Conservation (phyloP, 2,329 filamentous ascomycete genomes). For the Colletotrichum orchidophilum region DNA sequence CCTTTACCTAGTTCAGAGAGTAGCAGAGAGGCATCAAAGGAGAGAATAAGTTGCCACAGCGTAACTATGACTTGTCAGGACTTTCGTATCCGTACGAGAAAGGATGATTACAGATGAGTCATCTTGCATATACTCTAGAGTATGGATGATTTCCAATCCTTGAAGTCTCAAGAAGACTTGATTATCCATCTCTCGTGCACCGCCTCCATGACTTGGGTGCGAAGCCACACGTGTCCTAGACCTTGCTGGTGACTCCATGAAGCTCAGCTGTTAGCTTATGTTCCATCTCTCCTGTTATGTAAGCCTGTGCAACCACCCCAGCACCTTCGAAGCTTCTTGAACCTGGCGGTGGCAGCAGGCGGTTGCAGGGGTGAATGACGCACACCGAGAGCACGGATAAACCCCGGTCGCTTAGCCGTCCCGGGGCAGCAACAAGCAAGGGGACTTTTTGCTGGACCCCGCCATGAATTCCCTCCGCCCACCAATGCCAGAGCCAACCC, state of each 20-base stretch:
- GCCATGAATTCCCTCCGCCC: conserved; percentile 13
- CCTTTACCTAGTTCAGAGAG: too few relatives aligned
- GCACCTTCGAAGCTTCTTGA: conserved; percentile 11
- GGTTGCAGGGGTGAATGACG: conserved; percentile 24
- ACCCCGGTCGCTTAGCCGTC: not conserved
- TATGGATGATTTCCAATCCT: not conserved
- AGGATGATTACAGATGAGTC: not conserved
- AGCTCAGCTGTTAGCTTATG: not conserved
- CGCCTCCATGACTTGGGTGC: not conserved
- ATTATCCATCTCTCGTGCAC: not conserved
- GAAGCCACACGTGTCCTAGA: not conserved
- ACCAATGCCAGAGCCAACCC: conserved; percentile 23
- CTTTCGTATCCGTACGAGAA: not conserved
- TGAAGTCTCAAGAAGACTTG: not conserved
- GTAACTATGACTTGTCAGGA: too few relatives aligned
- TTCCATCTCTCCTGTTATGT: not conserved
- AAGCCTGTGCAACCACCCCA: not conserved
- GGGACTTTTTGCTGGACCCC: conserved; percentile 9
- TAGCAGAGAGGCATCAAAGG: too few relatives aligned
- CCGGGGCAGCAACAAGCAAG: not conserved
- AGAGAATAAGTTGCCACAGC: too few relatives aligned
- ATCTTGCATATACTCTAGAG: not conserved
- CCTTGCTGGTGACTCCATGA: not conserved
- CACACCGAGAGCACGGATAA: conserved; percentile 30
- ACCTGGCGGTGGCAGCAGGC: not conserved